Percentiles rank a stretch among this genome's conserved stretches.
These are phyloP conservation scores for Aspergillus cavernicola DNA, from an alignment of 495 filamentous ascomycete species.

Conservation along the genomic window DNA sequence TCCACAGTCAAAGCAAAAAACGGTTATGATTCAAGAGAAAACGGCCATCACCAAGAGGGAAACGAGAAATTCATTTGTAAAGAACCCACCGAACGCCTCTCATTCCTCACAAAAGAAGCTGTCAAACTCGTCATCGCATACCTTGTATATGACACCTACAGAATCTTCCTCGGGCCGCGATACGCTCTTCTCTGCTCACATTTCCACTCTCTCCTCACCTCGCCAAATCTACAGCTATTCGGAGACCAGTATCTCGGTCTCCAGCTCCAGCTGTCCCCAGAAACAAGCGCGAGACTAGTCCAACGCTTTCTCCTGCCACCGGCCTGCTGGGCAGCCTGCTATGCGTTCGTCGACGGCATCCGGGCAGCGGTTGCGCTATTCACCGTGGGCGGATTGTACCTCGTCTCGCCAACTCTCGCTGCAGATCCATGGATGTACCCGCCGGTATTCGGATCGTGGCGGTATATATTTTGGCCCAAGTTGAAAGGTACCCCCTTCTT, in stretches of 20 bases:
- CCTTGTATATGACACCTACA: conserved; percentile 13
- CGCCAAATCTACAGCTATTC: not conserved
- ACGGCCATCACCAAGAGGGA: not conserved
- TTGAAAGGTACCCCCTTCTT: conserved; percentile 8
- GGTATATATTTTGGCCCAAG: conserved; percentile 9
- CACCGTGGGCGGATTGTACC: conserved; percentile 3
- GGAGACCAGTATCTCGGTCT: not conserved
- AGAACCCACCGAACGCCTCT: not conserved
- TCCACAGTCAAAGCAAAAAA: not conserved
- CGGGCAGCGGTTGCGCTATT: conserved; percentile 9
- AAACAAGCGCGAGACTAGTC: conserved; percentile 6
- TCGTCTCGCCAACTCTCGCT: conserved; percentile 2
- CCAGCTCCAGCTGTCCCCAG: not conserved
- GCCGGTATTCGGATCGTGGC: conserved; percentile 13
- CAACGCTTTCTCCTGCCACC: conserved; percentile 12
- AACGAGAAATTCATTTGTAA: not conserved
- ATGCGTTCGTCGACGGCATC: conserved; percentile 19
- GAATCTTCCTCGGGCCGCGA: conserved; percentile 8
- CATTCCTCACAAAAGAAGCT: conserved; percentile 4
- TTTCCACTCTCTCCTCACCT: conserved; percentile 1
- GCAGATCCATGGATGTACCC: conserved; percentile 24
- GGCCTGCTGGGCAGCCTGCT: conserved; percentile 15
- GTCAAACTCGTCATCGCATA: conserved; percentile 4
- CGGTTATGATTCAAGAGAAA: not conserved
- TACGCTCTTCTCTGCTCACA: conserved; percentile 6